Base-by-base conservation (phyloP, 306 rosid species). In the Medicago arabica region DNA sequence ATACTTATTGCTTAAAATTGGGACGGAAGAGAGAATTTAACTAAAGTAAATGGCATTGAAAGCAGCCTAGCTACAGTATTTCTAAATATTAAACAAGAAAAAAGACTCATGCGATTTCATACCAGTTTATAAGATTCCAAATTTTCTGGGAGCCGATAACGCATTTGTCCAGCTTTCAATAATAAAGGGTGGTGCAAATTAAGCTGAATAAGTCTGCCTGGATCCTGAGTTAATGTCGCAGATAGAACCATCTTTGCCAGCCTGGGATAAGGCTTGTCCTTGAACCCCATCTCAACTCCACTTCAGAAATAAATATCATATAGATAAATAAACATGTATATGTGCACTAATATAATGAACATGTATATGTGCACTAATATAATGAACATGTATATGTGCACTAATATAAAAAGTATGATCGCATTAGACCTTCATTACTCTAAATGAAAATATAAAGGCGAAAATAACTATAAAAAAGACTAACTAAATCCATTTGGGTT, bases 231-330 rank as follows among this genome's bases (percentile, higher is more conserved):
- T 50, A 90, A 67, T 31, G 92, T 95, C 7, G 96, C 98, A 71
- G 97, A 92, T 70, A 95, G 87, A 84, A 90, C 92, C 83, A 95
- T 89, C 91, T 95, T 95, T 71, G 81, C 89, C 59, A 95, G 86
- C 93, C 98, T 89, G 25, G 92, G 93, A 75, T 83, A 80, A 72
- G 86, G 86, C 77, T 80, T 86, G 77, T 89, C 93, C 76, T 87
- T 92, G 75, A 21, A 21, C 23, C 23, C 23, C 23, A 1, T 21
- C 23, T 21, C 23, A 21, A 21, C 23, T 21, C 23, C 23, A 21
- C 23, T 21, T 21, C 58, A 75, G 38, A 75, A 79, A 72, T 74
- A 72, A 39, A 23, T 13, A 49, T 25, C 1, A 67, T 19, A 54
- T 17, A 16, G 16, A 36, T 36, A 71, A 31, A 34, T n/a, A 69